Base-by-base conservation (phyloP, 306 rosid species). In the peach (Prunus persica) region DNA sequence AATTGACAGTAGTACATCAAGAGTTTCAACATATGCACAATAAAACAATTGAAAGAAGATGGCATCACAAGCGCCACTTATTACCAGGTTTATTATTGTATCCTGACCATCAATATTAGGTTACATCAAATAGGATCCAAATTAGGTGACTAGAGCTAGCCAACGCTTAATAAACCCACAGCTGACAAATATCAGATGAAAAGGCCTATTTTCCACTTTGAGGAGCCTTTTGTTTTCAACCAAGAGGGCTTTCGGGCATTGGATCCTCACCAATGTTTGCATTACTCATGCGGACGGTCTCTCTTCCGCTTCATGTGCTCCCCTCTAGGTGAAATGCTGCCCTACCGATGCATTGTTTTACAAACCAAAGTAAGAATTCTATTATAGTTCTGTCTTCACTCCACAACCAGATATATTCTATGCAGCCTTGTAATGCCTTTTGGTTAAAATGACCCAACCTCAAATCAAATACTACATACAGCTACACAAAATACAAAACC, bases 221-320 rank as follows among this genome's bases (percentile, higher is more conserved):
- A 49, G 45, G 46, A 16, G 25, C 28, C 10, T 34, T 34, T 16
- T 19, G 6, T 50, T 68, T 70, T 20, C 16, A 54, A 30, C 16
- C 28, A 52, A 27, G 14, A 19, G 8, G 49, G 52, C 56, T 76
- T 76, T 18, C 3, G 67, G 56, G 25, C 3, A 46, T 46, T 62
- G n/a, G 12, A 74, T 74, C 62, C 60, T 61, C 69, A 74, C 69
- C 78, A 18, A 47, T 61, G 43, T 16, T 73, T 41, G 56, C 57
- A 15, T 73, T 73, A 41, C 56, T 73, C 68, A 60, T 24, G 45
- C 60, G 2, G 18, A 60, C 27, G 27, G 49, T 41, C 41, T 61
- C n/a, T 8, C 58, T 18, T 74, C 54, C 65, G 11, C 65, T 51
- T 51, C 0, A 15, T 12, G 60, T 30, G 74, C 74, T 28, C 10